phyloP scores from a whole-genome alignment of 495 filamentous ascomycete genomes.

The Neurospora sp. region DNA sequence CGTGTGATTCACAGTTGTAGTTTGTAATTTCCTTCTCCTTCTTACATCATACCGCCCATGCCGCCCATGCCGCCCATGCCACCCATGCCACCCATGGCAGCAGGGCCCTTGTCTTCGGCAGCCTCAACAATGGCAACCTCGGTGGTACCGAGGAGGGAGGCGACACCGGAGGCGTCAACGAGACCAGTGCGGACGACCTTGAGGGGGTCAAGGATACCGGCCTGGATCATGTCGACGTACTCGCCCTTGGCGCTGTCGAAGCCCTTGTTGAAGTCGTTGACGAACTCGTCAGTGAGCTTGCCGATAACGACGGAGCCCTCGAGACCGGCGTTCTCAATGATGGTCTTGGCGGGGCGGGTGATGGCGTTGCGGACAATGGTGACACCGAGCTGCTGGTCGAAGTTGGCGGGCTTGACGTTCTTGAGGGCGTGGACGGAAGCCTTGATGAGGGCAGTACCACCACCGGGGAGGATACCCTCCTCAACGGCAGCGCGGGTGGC shows the following conservation, averaged over 20 bases:
- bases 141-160: constrained; percentile 93
- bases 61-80: constrained; percentile 41
- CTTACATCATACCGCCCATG: constrained; percentile 47
- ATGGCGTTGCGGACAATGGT: constrained; percentile 96
- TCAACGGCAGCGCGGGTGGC: constrained; percentile 97
- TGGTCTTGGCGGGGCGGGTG: constrained; percentile 84
- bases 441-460: constrained; percentile 96
- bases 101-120: constrained; percentile 72
- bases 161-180: constrained; percentile 90
- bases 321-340: constrained; percentile 93
- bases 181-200: constrained; percentile 97
- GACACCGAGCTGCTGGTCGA: constrained; percentile 98
- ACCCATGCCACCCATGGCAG: constrained; percentile 53
- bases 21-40: constrained; percentile 7
- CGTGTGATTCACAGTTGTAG: background rate
- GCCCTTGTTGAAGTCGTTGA: constrained; percentile 91
- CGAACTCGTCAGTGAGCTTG: constrained; percentile 93
- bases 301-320: constrained; percentile 96
- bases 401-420: constrained; percentile 79
- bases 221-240: constrained; percentile 95
- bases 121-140: constrained; percentile 97
- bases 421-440: constrained; percentile 81
- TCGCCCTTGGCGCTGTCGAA: constrained; percentile 93
- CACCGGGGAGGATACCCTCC: constrained; percentile 96
- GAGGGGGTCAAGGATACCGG: constrained; percentile 96